phyloP scores from a whole-genome alignment of 805 yeast species.

The Candida germanica region DNA sequence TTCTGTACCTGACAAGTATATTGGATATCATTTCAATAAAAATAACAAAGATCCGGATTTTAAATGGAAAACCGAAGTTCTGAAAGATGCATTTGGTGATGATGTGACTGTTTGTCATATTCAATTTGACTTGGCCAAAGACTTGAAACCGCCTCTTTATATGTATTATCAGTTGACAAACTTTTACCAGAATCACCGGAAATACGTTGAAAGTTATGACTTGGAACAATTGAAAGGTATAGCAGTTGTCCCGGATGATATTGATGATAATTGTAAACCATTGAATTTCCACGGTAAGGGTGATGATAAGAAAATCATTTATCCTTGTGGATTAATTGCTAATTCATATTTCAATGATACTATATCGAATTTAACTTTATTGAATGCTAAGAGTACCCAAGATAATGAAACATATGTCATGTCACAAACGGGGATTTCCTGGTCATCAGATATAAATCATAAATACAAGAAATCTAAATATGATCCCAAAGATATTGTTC shows the following conservation, averaged over 20 bases:
- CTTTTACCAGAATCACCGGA: constrained; percentile 92
- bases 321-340: constrained; percentile 95
- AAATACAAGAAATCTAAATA: constrained; percentile 74
- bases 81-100: constrained; percentile 36
- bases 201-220: constrained; percentile 84
- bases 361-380: constrained; percentile 50
- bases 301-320: constrained; percentile 44
- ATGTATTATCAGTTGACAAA: constrained; percentile 84
- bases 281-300: constrained; percentile 38
- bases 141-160: constrained; percentile 67
- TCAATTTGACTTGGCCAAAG: constrained; percentile 69
- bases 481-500: constrained; percentile 67
- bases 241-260: constrained; percentile 51
- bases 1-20: constrained; percentile 58
- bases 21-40: constrained; percentile 58
- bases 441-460: constrained; percentile 69
- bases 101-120: constrained; percentile 53
- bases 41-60: constrained; percentile 44
- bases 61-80: constrained; percentile 55
- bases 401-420: constrained; percentile 43
- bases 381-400: constrained; percentile 42
- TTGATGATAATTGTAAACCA: constrained; percentile 43
- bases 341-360: constrained; percentile 92
- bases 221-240: constrained; percentile 76
- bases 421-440: constrained; percentile 66